Conservation (phyloP, 176 grass and related monocot species). For the Avena atlantica region DNA sequence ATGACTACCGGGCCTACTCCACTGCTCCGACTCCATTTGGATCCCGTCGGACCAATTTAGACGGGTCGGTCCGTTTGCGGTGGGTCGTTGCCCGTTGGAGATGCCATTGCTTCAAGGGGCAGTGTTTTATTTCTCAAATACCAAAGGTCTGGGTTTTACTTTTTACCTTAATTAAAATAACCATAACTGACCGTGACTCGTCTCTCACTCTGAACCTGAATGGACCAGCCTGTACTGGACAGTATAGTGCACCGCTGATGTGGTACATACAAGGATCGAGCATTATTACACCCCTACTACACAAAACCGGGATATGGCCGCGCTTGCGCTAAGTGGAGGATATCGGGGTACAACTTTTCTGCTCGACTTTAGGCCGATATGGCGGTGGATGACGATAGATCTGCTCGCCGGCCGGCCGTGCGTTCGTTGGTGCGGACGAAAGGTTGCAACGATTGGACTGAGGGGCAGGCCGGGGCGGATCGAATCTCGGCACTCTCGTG, state of each 20-base stretch:
- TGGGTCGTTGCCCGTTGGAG: too few relatives aligned
- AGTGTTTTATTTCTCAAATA: too few relatives aligned
- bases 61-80: too few relatives aligned
- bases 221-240: neutral
- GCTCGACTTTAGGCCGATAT: neutral
- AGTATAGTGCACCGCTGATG: neutral
- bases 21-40: too few relatives aligned
- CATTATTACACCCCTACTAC: neutral
- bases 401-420: neutral
- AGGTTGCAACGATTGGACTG: neutral
- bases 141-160: too few relatives aligned
- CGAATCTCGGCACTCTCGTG: constrained; percentile 17
- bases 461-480: neutral
- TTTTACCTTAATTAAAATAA: too few relatives aligned
- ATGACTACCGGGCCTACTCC: too few relatives aligned
- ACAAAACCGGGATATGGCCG: constrained; percentile 1
- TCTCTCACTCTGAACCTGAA: neutral
- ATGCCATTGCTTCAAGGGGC: too few relatives aligned
- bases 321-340: neutral
- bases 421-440: neutral
- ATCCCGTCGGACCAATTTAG: too few relatives aligned
- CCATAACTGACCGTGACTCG: too few relatives aligned
- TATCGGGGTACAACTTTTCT: neutral
- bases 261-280: neutral
- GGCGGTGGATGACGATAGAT: constrained; percentile 49